Base-by-base conservation (phyloP, 768 basidiomycete genomes). In the Calvatia gigantea region DNA sequence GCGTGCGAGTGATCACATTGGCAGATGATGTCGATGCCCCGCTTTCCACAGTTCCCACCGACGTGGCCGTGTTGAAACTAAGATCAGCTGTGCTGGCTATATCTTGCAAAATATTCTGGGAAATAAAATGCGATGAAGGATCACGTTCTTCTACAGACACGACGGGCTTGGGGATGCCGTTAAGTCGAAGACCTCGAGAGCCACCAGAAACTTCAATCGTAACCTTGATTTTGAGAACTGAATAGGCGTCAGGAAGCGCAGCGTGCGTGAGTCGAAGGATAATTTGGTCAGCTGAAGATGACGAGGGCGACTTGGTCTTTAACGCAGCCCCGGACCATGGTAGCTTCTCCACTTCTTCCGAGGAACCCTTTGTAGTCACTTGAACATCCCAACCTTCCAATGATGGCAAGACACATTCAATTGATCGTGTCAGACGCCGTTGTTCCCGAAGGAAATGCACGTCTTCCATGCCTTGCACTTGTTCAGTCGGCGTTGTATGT, bases 301-400 rank as follows among this genome's bases (percentile, higher is more conserved):
- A 58, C 17, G 69, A 58, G 14, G 71, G 69, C 37, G 75, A 75
- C 27, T 69, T 76, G 57, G 70, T 73, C 51, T 81, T 81, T 33
- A 76, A 76, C 1, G 86, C 86, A 52, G 73, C 75, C 29, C 80
- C 80, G 6, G 81, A 79, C 91, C 91, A 94, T 2, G 89, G 89
- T 15, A 90, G 76, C 47, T 76, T 74, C 61, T 89, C 84, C 7
- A 88, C 84, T 51, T 81, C 83, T 31, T 86, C 83, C 0, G 85
- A 87, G 1, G 89, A 87, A 5, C 86, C 88, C 65, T 81, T 86
- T 27, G 84, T 83, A 4, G 86, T 78, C 25, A 96, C 74, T 61
- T 87, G 91, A 1, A 94, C 81, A 62, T 94, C 93, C 94, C 91
- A 98, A 25, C 91, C 89, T 58, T 88, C 85, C 15, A 76, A 71